phyloP scores from a whole-genome alignment of 345 rosid genomes.

The Hypericum perforatum region DNA sequence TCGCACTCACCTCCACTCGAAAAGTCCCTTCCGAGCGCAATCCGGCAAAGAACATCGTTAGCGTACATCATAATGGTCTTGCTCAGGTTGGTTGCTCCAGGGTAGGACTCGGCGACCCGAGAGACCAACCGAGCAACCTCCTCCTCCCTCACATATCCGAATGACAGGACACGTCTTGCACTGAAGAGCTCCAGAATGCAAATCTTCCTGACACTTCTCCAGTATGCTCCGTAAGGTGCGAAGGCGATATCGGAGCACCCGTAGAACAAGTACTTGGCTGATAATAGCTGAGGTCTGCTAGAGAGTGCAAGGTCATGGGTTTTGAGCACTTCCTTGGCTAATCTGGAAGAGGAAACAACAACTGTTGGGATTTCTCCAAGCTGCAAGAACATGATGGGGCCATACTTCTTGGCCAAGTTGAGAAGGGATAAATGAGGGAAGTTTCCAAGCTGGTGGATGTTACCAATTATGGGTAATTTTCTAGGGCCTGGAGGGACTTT shows the following conservation, averaged over 20 bases:
- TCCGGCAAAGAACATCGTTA: constrained; percentile 16
- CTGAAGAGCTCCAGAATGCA: constrained; percentile 18
- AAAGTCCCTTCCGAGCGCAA: constrained; percentile 12
- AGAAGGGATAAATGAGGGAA: constrained; percentile 16
- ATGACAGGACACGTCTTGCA: constrained; percentile 12
- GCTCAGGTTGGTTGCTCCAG: constrained; percentile 10
- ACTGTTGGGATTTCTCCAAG: constrained; percentile 21
- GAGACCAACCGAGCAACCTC: constrained; percentile 13
- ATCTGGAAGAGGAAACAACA: constrained; percentile 10
- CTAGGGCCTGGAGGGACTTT: constrained; percentile 22
- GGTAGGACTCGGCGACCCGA: constrained; percentile 11
- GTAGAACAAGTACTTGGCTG: constrained; percentile 17
- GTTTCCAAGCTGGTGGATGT: constrained; percentile 17
- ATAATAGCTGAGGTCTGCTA: constrained; percentile 14
- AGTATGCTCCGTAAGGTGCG: constrained; percentile 19
- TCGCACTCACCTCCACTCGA: constrained; percentile 23
- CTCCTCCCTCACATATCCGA: constrained; percentile 13
- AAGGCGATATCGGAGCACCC: constrained; percentile 17
- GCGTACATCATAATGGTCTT: constrained; percentile 14
- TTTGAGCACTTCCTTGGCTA: constrained; percentile 18
- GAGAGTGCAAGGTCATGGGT: constrained; percentile 17
- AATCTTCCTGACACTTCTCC: constrained; percentile 17
- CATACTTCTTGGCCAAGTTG: constrained; percentile 12
- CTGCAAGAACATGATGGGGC: constrained; percentile 14
- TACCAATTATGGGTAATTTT: constrained; percentile 21